Evolutionary conservation across 2,329 filamentous ascomycete genomes (phyloP).

Genomic region (Pestalotiopsis fici): DNA sequence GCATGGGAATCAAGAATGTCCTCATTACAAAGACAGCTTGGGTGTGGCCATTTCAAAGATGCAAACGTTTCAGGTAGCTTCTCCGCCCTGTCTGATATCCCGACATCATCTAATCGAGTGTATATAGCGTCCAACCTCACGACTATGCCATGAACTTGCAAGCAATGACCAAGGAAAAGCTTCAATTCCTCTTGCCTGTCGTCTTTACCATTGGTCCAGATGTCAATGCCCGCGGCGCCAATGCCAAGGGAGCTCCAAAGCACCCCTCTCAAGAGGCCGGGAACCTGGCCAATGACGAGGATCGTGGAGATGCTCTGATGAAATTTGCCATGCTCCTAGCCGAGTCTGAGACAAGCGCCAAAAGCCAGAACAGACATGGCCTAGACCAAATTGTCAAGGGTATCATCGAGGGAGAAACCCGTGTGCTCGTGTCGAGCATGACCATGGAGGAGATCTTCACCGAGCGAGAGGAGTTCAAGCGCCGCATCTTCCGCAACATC

Average conservation of each 20-base stretch:
- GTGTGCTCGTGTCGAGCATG: conserved; percentile 82
- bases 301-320: conserved; percentile 64
- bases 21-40: conserved; percentile 78
- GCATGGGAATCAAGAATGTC: conserved; percentile 73
- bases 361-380: conserved; percentile 49
- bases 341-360: conserved; percentile 50
- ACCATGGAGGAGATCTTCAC: conserved; percentile 92
- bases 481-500: conserved; percentile 73
- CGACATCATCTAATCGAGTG: conserved; percentile 16
- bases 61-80: conserved; percentile 46
- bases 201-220: conserved; percentile 86
- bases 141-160: conserved; percentile 83
- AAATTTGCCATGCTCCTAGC: conserved; percentile 84
- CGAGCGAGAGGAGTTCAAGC: conserved; percentile 76
- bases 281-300: conserved; percentile 39
- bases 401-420: conserved; percentile 86
- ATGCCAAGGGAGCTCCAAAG: conserved; percentile 28
- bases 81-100: background rate
- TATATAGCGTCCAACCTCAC: conserved; percentile 67
- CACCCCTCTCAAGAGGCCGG: conserved; percentile 13
- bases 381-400: conserved; percentile 86
- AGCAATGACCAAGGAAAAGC: conserved; percentile 88
- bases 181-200: conserved; percentile 79
- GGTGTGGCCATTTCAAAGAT: conserved; percentile 71
- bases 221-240: conserved; percentile 60